Percentiles rank a stretch among this genome's conserved stretches.
These are phyloP conservation scores for Eimeria falciformis DNA, from an alignment of 169 alveolate genomes.

Conservation along the genomic window DNA sequence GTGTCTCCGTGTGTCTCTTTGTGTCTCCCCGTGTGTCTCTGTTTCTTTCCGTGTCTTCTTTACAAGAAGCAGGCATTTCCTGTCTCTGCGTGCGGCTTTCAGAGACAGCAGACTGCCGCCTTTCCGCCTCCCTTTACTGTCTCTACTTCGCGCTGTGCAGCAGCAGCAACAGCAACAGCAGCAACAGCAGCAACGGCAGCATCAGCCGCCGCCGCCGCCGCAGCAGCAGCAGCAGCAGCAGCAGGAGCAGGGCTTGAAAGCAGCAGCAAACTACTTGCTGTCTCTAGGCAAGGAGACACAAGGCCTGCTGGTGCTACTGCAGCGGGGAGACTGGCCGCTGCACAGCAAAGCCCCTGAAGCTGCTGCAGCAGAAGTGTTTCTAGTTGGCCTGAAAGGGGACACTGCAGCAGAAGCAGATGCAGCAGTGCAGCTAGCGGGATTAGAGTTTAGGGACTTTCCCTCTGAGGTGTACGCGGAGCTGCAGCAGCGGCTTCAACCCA, in stretches of 20 bases:
- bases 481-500: not conserved
- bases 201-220: not conserved
- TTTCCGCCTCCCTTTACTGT: slow-evolving; percentile 29
- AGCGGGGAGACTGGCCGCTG: slow-evolving; percentile 52
- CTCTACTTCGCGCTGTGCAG: slow-evolving; percentile 42
- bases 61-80: too few species aligned
- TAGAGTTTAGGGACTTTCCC: slow-evolving; percentile 28
- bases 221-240: slow-evolving; percentile 8
- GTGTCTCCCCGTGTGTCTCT: not conserved
- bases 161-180: slow-evolving; percentile 55
- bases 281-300: not conserved
- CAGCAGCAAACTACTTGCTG: slow-evolving; percentile 39
- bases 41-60: not conserved
- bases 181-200: slow-evolving; percentile 6
- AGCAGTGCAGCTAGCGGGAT: slow-evolving; percentile 14
- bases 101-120: slow-evolving; percentile 60
- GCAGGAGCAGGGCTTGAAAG: not conserved
- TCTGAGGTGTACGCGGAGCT: slow-evolving; percentile 8
- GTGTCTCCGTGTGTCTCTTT: not conserved
- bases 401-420: slow-evolving; percentile 61
- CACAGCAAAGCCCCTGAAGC: slow-evolving; percentile 16
- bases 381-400: not conserved
- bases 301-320: slow-evolving; percentile 28
- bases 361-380: slow-evolving; percentile 20
- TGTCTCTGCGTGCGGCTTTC: not conserved